A percentile compares a stretch with the other conserved stretches of the same genome.
Conservation (phyloP, 1,139 yeast genomes). For the Nadsonia starkeyi-henricii region DNA sequence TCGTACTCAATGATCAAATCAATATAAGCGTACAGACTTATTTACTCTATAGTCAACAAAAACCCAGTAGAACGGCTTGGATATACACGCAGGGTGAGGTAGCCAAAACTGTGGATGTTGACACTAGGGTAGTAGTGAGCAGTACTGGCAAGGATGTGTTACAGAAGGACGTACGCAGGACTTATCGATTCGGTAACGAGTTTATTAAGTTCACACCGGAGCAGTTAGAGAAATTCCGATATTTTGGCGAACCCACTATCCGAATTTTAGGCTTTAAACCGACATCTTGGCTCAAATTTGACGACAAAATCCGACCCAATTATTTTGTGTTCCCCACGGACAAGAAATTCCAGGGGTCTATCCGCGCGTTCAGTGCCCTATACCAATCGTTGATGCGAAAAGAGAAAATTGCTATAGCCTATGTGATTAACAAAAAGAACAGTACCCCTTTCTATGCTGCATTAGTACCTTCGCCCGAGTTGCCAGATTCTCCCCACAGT, state of each 20-base stretch:
- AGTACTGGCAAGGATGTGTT: slow-evolving; percentile 32
- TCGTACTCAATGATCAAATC: slow-evolving; percentile 18
- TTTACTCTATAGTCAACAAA: slow-evolving; percentile 44
- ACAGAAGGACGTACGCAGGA: slow-evolving; percentile 25
- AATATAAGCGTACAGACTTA: slow-evolving; percentile 62
- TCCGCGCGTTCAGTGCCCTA: slow-evolving; percentile 51
- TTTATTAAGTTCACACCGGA: slow-evolving; percentile 28
- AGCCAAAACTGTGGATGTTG: slow-evolving; percentile 40
- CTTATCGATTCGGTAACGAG: slow-evolving; percentile 34
- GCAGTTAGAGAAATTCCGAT: slow-evolving; percentile 22
- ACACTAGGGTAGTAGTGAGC: slow-evolving; percentile 27
- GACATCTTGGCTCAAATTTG: slow-evolving; percentile 15
- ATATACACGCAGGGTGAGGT: slow-evolving; percentile 41
- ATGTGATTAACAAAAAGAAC: slow-evolving; percentile 48
- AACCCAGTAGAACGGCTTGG: slow-evolving; percentile 29
- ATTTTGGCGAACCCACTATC: slow-evolving; percentile 30
- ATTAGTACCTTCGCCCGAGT: slow-evolving; percentile 37
- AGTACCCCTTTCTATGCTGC: slow-evolving; percentile 49
- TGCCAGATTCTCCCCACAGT: slow-evolving; percentile 5
- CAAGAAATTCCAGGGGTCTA: slow-evolving; percentile 46
- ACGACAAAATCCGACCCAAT: slow-evolving; percentile 41
- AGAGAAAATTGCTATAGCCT: slow-evolving; percentile 49
- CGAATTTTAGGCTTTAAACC: slow-evolving; percentile 60
- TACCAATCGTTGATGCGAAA: slow-evolving; percentile 44
- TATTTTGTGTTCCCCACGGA: slow-evolving; percentile 48